These are phyloP conservation scores for Blastocystis sp. DNA, from an alignment of 352 stramenopile genomes.

Conservation along the genomic window DNA sequence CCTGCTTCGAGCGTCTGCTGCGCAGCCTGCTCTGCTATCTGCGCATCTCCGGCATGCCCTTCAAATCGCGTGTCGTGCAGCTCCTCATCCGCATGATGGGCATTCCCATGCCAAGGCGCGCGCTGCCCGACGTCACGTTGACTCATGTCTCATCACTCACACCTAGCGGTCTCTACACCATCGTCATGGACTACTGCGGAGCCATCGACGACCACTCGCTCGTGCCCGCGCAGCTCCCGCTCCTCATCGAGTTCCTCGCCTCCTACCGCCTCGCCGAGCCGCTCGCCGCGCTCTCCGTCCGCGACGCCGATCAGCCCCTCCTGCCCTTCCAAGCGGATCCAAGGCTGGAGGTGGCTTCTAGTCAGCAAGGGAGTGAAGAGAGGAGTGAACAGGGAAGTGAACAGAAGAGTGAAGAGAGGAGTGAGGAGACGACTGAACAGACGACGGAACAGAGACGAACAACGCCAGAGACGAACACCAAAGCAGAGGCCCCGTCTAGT, in stretches of 20 bases:
- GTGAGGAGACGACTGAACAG: too few species aligned
- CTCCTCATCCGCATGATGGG: conserved; percentile 15
- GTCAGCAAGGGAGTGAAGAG: too few species aligned
- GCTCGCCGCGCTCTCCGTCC: not conserved
- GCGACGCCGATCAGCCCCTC: too few species aligned
- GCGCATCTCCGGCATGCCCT: conserved; percentile 28
- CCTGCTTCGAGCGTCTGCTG: conserved; percentile 22
- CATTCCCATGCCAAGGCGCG: not conserved
- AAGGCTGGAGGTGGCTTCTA: too few species aligned
- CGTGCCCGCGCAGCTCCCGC: conserved; percentile 47
- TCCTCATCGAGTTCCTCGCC: conserved; percentile 35
- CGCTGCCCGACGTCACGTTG: not conserved
- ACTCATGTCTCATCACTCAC: not conserved
- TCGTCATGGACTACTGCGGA: conserved; percentile 27
- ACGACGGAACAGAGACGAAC: conserved; percentile 76
- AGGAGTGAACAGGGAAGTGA: too few species aligned
- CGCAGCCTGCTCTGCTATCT: conserved; percentile 41
- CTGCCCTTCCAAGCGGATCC: too few species aligned
- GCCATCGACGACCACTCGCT: conserved; percentile 8
- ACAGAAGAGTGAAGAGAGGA: too few species aligned
- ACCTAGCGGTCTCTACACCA: conserved; percentile 19
- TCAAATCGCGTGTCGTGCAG: conserved; percentile 63
- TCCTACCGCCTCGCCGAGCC: conserved; percentile 21
- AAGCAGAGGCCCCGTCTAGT: conserved; percentile 83
- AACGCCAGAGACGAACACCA: conserved; percentile 78